These are phyloP conservation scores for Jatropha multifida DNA, from an alignment of 441 rosid species.

Conservation along the genomic window DNA sequence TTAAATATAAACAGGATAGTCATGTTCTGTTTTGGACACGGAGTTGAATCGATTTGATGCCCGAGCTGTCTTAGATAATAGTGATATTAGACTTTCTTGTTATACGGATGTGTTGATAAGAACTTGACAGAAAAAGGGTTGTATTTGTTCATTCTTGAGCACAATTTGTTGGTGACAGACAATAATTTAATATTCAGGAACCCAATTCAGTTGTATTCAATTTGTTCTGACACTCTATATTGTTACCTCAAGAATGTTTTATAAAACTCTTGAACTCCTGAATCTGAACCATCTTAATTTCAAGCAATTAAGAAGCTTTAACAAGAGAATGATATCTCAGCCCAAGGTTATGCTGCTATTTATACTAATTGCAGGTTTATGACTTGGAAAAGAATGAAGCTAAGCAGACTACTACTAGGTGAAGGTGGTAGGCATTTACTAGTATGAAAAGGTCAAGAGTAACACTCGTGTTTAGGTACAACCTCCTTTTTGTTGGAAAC, in stretches of 20 bases:
- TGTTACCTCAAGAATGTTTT: not conserved
- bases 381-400: not conserved
- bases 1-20: not conserved
- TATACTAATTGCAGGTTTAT: not conserved
- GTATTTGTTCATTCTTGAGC: not conserved
- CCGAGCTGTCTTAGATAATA: not conserved
- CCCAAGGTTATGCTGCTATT: not conserved
- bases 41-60: not conserved
- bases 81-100: not conserved
- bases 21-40: not conserved
- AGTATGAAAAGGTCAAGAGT: slow-evolving; percentile 39
- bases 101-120: not conserved
- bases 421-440: not conserved
- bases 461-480: slow-evolving; percentile 53
- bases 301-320: not conserved
- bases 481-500: slow-evolving; percentile 40
- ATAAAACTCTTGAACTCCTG: not conserved
- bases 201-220: not conserved
- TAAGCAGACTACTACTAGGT: not conserved
- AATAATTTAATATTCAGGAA: not conserved
- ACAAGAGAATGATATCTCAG: not conserved
- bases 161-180: not conserved
- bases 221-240: not conserved
- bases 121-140: not conserved
- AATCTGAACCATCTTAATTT: not conserved